Evolutionary conservation across 495 filamentous ascomycete species (phyloP), one percentile per base, ranked within the genome.

Genomic region (Choiromyces venosus): DNA sequence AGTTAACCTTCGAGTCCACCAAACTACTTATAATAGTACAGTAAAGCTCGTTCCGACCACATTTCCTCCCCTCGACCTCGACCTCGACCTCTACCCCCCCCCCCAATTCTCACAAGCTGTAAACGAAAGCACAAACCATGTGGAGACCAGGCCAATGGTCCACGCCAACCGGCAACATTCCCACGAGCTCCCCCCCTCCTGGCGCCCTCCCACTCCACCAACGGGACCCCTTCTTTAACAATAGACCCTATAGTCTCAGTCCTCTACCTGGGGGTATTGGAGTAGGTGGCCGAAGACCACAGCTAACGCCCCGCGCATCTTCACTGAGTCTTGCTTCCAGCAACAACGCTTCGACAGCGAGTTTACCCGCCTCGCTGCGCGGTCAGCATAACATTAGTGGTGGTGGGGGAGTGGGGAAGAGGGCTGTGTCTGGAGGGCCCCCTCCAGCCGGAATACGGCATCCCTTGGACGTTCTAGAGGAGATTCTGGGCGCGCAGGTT

Each of bases 391-490:
- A 74, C 37, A 71, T 92, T 92, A 86, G 91, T 88, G 21, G n/a
- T 56, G 1, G 52, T 18, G 52, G 52, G 16, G 52, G 52, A 14
- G 61, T 87, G 87, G n/a, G 84, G 83, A 35, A 82, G 90, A 73
- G 91, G 86, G 83, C 69, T 14, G 79, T 77, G 19, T 73, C 77
- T 16, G 72, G 74, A 86, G 90, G 80, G 81, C 86, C 74, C 75
- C 85, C 74, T 82, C 88, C 78, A 72, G 84, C 79, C 78, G 84
- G 67, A 84, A 89, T 83, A 85, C 88, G 33, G 2, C 89, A 97
- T 79, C 92, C 95, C 3, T 80, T 94, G 37, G 86, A 90, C 40
- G 87, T 95, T 7, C 83, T 99, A 56, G 87, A 87, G 73, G 84
- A 84, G 65, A 90, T 98, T 6, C 82, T 99, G 40, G 90, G 91